These are phyloP conservation scores for Sambucus nigra DNA, from an alignment of 129 eudicot species.

Conservation along the genomic window DNA sequence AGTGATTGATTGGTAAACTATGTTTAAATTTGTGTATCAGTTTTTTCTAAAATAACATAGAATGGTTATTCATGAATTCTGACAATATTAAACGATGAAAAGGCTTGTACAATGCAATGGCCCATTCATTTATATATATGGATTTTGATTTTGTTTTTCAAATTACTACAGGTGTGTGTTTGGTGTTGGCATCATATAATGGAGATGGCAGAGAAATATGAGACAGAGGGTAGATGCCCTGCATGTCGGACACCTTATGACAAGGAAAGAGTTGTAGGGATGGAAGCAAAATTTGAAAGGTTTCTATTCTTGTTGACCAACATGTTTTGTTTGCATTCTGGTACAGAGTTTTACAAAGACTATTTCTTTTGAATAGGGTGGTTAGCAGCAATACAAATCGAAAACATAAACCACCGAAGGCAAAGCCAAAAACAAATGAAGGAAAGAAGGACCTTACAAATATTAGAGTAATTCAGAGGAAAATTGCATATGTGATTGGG, in stretches of 20 bases:
- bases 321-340: neutral
- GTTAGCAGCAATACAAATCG: constrained; percentile 36
- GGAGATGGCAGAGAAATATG: constrained; percentile 92
- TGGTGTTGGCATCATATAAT: constrained; percentile 97
- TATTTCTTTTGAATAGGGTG: constrained; percentile 36
- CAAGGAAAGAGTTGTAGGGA: constrained; percentile 63
- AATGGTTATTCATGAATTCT: constrained; percentile 3
- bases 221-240: constrained; percentile 81
- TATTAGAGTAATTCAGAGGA: constrained; percentile 81
- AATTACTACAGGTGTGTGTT: constrained; percentile 52
- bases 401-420: constrained; percentile 56
- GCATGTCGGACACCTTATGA: constrained; percentile 75
- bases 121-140: neutral
- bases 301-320: constrained; percentile 12
- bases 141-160: neutral
- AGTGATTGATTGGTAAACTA: neutral
- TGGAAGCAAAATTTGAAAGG: constrained; percentile 74
- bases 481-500: constrained; percentile 80
- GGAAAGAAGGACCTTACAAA: constrained; percentile 60
- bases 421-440: constrained; percentile 61
- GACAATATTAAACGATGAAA: neutral
- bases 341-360: constrained; percentile 6
- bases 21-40: neutral
- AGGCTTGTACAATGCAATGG: neutral
- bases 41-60: too few relatives aligned